Conservation (phyloP, 1,139 yeast species). For the Hyphopichia pseudoburtonii region DNA sequence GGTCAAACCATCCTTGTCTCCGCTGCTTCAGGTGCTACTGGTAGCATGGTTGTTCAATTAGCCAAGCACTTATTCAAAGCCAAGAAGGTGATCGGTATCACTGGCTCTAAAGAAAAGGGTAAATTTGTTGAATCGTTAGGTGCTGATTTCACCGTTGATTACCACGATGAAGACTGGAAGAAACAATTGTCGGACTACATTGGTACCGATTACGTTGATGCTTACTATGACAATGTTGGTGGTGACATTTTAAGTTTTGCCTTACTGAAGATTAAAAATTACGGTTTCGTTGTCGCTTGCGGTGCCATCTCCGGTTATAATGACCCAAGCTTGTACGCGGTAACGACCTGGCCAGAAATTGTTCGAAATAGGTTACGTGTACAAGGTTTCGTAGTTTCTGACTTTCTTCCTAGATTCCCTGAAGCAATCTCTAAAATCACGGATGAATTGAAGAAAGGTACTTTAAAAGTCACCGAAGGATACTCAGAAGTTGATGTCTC, state of each 20-base stretch:
- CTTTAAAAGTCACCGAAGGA: constrained; percentile 31
- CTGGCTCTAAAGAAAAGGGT: constrained; percentile 60
- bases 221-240: constrained; percentile 62
- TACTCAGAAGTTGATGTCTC: constrained; percentile 25
- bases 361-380: constrained; percentile 48
- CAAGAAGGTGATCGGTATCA: constrained; percentile 59
- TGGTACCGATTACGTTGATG: constrained; percentile 46
- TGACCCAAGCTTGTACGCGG: constrained; percentile 30
- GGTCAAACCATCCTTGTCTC: constrained; percentile 49
- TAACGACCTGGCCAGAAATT: constrained; percentile 42
- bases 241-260: constrained; percentile 56
- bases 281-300: constrained; percentile 54
- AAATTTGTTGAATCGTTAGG: constrained; percentile 57
- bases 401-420: constrained; percentile 30
- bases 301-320: constrained; percentile 65
- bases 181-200: constrained; percentile 44
- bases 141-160: constrained; percentile 54
- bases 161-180: constrained; percentile 46
- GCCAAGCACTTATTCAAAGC: constrained; percentile 57
- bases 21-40: constrained; percentile 74
- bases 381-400: constrained; percentile 48
- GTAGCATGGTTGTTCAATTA: constrained; percentile 59
- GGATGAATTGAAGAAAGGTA: constrained; percentile 41
- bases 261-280: constrained; percentile 37
- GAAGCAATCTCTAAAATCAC: constrained; percentile 35